Evolutionary conservation across 495 filamentous ascomycete genomes (phyloP).

Genomic region (Penicillium atrosanguineum): DNA sequence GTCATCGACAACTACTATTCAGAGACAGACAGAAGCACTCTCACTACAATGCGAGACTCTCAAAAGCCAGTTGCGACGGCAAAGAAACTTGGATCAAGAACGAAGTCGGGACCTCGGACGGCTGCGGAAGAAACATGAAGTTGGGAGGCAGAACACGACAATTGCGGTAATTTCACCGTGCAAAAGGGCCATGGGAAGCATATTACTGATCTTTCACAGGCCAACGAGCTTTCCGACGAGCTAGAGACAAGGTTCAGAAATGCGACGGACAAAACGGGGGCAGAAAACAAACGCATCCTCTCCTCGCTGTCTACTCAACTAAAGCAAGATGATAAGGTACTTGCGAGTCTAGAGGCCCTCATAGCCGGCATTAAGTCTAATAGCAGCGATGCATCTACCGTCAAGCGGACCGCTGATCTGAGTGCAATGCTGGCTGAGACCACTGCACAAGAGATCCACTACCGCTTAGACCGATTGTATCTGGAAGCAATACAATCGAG

Average conservation of each 20-base stretch:
- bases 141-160: conserved; percentile 32
- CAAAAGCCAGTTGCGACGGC: conserved; percentile 24
- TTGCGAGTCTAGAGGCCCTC: conserved; percentile 29
- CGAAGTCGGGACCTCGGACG: conserved; percentile 27
- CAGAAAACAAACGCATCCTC: conserved; percentile 37
- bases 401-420: conserved; percentile 29
- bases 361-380: conserved; percentile 28
- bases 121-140: conserved; percentile 39
- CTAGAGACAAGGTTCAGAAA: conserved; percentile 29
- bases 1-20: conserved; percentile 34
- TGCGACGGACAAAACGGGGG: conserved; percentile 30
- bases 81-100: conserved; percentile 22
- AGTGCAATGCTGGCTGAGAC: conserved; percentile 30
- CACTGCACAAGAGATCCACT: conserved; percentile 39
- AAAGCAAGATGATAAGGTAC: conserved; percentile 39
- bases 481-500: conserved; percentile 29
- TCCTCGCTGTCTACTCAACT: conserved; percentile 32
- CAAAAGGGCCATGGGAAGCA: background rate
- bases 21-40: conserved; percentile 34
- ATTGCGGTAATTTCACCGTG: conserved; percentile 28
- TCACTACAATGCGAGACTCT: conserved; percentile 31
- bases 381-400: conserved; percentile 27
- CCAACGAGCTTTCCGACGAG: conserved; percentile 32
- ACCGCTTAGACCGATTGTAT: conserved; percentile 45
- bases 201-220: conserved; percentile 28